Evolutionary conservation across 805 yeast species (phyloP), one percentile per base, ranked within the genome.

Genomic region (Spathaspora girioi): DNA sequence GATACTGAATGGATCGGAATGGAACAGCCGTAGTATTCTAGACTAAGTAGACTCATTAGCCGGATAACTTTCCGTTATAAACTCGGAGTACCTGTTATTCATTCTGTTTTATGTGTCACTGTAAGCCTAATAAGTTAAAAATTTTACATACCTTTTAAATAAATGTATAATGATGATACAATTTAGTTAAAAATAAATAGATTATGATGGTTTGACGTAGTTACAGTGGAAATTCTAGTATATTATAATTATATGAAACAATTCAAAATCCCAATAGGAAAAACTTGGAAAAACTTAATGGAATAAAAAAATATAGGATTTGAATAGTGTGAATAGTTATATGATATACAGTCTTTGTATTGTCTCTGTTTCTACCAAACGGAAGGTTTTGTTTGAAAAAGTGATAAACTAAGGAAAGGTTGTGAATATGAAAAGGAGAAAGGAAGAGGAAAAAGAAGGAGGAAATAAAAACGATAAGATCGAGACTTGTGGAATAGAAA

Each of bases 271-370:
- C 40, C 40, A 35, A 12, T 35, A 35, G 40, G 43, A 19, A 42
- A 42, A 42, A 42, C 26, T 23, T 42, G 45, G 45, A 42, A 42
- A 42, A 42, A 42, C 45, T 42, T 42, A 41, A 41, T 42, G 45
- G 45, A 42, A 42, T 20, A 42, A 42, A n/a, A 18, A 40, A 18
- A 19, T 8, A 12, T 17, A 17, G 17, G 17, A 15, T 35, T 35
- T 35, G 40, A 35, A 35, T n/a, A 18, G 11, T n/a, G 40, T 35
- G 3, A 35, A 7, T 14, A 11, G 15, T 11, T 35, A 35, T 9
- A 9, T 2, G 8, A 18, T 40, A 40, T 18, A 40, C 9, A n/a
- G 7, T 17, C 6, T 8, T 14, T 38, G 15, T 11, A 38, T n/a
- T 38, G 10, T 40, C n/a, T 18, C 43, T 40, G 40, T 40, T 18